Conservation (phyloP, 345 rosid genomes). For the Citrus sp. region DNA sequence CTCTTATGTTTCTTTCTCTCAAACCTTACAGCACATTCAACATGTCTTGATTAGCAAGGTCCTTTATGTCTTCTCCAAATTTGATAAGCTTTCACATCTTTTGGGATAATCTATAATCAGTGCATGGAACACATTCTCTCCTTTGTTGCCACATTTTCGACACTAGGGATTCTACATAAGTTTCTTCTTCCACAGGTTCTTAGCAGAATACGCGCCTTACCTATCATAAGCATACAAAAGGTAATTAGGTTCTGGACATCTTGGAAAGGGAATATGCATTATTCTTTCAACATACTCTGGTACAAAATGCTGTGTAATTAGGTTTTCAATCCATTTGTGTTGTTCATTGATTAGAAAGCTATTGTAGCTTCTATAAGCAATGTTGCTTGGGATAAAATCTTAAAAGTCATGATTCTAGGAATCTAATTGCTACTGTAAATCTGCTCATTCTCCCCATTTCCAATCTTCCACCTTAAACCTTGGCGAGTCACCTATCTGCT, state of each 20-base stretch:
- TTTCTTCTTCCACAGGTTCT: no score
- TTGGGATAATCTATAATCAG: background rate
- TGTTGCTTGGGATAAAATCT: no score
- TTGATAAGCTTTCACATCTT: background rate
- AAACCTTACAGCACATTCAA: no score
- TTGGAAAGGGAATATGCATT: background rate
- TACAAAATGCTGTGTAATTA: no score
- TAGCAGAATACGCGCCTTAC: background rate
- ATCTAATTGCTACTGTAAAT: no score
- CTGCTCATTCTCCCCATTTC: background rate
- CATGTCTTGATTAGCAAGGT: background rate
- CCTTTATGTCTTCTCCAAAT: background rate
- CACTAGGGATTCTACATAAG: background rate
- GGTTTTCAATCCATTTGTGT: background rate
- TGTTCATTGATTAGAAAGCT: no score
- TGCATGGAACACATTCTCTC: background rate
- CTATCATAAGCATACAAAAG: no score
- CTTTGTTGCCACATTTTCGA: no score
- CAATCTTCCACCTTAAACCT: background rate
- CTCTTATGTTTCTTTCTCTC: background rate
- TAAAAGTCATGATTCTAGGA: background rate
- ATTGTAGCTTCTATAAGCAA: background rate
- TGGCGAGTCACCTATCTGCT: no score
- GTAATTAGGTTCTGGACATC: background rate
- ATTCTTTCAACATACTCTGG: background rate